A percentile compares a stretch with the other conserved stretches of the same genome.
These are phyloP conservation scores for Talaromyces trachyspermus DNA, from an alignment of 495 filamentous ascomycete genomes.

Conservation along the genomic window DNA sequence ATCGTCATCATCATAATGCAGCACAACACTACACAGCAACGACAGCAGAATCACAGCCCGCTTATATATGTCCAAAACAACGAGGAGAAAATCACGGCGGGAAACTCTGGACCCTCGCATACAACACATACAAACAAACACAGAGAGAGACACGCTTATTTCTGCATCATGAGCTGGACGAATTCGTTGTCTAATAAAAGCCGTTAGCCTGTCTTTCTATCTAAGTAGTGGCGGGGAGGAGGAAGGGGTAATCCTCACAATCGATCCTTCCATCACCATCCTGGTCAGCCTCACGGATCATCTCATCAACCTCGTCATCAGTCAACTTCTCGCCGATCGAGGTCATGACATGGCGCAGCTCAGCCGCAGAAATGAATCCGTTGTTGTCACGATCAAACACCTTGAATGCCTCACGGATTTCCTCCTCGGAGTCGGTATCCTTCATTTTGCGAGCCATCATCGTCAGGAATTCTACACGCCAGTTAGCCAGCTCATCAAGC, in stretches of 20 bases:
- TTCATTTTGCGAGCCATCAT: slow-evolving; percentile 99
- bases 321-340: slow-evolving; percentile 99
- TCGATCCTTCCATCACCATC: slow-evolving; percentile 97
- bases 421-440: slow-evolving; percentile 98
- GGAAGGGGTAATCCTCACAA: slow-evolving; percentile 46
- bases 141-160: slow-evolving; percentile 51
- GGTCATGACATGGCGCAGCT: slow-evolving; percentile 98
- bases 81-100: not conserved
- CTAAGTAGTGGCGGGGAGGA: not conserved
- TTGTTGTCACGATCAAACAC: slow-evolving; percentile 99
- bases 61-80: slow-evolving; percentile 5
- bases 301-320: slow-evolving; percentile 99
- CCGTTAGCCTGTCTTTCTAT: slow-evolving; percentile 6
- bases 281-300: slow-evolving; percentile 99
- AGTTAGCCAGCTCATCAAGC: slow-evolving; percentile 5
- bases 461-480: slow-evolving; percentile 83
- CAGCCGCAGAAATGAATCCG: slow-evolving; percentile 96
- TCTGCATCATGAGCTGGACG: slow-evolving; percentile 99
- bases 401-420: slow-evolving; percentile 92
- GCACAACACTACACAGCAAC: no score
- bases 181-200: slow-evolving; percentile 88
- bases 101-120: not conserved
- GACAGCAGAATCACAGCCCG: no score
- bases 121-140: slow-evolving; percentile 2
- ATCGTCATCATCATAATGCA: no score